A percentile compares a stretch with the other conserved stretches of the same genome.
Evolutionary conservation across 495 filamentous ascomycete species (phyloP).

Genomic region (Lindgomyces ingoldianus): DNA sequence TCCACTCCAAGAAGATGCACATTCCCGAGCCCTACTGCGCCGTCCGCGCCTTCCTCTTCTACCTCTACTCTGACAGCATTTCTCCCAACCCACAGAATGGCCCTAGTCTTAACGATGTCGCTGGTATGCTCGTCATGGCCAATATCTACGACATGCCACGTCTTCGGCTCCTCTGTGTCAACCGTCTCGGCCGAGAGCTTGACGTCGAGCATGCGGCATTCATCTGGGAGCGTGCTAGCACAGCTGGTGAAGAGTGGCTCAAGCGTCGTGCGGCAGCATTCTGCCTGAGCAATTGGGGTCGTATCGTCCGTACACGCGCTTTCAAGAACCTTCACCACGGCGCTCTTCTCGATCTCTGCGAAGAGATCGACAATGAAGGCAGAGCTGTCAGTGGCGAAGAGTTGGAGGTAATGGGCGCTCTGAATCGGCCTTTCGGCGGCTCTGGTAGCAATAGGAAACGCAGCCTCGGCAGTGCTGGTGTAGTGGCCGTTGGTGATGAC

Average conservation of each 20-base stretch:
- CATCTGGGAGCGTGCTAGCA: conserved; percentile 90
- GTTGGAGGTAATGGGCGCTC: conserved; percentile 73
- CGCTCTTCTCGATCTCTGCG: conserved; percentile 84
- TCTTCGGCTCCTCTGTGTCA: conserved; percentile 84
- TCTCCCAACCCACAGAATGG: conserved; percentile 57
- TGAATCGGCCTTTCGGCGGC: conserved; percentile 60
- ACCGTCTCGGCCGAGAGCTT: conserved; percentile 81
- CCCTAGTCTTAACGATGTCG: conserved; percentile 78
- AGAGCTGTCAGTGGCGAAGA: conserved; percentile 82
- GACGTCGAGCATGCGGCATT: conserved; percentile 93
- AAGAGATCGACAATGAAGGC: conserved; percentile 88
- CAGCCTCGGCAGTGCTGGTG: conserved; percentile 58
- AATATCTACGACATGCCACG: conserved; percentile 96
- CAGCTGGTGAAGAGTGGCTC: conserved; percentile 90
- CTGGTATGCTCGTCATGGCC: conserved; percentile 94
- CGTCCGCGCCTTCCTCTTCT: conserved; percentile 92
- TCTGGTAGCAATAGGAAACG: conserved; percentile 50
- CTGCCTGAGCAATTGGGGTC: conserved; percentile 91
- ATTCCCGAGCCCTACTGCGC: conserved; percentile 95
- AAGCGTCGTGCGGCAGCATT: conserved; percentile 82
- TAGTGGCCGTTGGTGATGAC: conserved; percentile 51
- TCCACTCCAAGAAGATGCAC: conserved; percentile 94
- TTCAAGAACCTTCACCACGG: conserved; percentile 76
- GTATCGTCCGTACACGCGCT: conserved; percentile 82
- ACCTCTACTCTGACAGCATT: conserved; percentile 94